Percentiles rank a stretch among this genome's conserved stretches.
phyloP scores from a whole-genome alignment of 257 asterid genomes.

The Linaria vulgaris region DNA sequence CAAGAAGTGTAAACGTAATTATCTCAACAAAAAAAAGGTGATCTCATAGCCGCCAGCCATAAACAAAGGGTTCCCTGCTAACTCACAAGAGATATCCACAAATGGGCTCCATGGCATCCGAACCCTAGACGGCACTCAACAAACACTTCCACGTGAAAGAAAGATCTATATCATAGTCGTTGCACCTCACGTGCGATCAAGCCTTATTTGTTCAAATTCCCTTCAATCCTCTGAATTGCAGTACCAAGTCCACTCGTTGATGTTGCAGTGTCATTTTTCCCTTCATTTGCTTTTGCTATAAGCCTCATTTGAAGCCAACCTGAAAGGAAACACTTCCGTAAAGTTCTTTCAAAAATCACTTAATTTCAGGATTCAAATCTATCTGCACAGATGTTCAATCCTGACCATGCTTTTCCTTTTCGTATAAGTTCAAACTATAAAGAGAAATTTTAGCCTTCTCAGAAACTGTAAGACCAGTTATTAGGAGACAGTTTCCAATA shows the following conservation, averaged over 20 bases:
- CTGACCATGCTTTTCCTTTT: not conserved
- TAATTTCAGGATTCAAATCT: slow-evolving; percentile 3
- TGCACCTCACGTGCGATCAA: slow-evolving; percentile 15
- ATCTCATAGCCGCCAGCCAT: slow-evolving; percentile 19
- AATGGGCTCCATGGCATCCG: not conserved
- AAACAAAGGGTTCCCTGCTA: not conserved
- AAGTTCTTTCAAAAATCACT: slow-evolving; percentile 20
- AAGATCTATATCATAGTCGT: slow-evolving; percentile 8
- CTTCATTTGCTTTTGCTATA: slow-evolving; percentile 84
- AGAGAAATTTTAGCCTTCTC: slow-evolving; percentile 11
- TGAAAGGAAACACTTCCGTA: slow-evolving; percentile 33
- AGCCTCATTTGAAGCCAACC: slow-evolving; percentile 96
- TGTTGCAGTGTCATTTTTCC: slow-evolving; percentile 33
- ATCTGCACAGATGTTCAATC: not conserved
- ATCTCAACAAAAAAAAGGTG: not conserved
- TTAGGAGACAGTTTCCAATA: not conserved
- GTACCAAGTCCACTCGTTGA: slow-evolving; percentile 55
- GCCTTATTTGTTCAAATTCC: slow-evolving; percentile 49
- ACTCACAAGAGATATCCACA: not conserved
- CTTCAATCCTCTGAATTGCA: slow-evolving; percentile 72
- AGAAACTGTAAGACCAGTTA: not conserved
- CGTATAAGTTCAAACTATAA: not conserved
- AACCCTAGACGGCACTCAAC: slow-evolving; percentile 8
- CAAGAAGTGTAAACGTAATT: too few species aligned
- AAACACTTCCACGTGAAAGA: slow-evolving; percentile 19